Percentiles rank a stretch among this genome's conserved stretches.
Evolutionary conservation across 176 grass and related monocot species (phyloP).

Genomic region (Oryza glaberrima): DNA sequence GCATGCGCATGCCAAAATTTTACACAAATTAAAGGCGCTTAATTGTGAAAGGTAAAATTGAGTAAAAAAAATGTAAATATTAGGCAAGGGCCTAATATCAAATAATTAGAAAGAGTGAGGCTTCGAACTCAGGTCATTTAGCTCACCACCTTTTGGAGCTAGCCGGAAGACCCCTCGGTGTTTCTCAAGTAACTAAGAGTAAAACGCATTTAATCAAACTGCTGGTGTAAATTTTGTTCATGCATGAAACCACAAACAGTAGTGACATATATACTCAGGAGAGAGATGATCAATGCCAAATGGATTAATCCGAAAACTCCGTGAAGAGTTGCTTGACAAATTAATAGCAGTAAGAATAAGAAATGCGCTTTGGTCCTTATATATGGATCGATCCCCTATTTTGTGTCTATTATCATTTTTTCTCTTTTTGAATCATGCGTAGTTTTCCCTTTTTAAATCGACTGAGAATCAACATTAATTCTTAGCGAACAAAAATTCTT

Average conservation of each 20-base stretch:
- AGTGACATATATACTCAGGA: constrained; percentile 17
- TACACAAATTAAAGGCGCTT: constrained; percentile 12
- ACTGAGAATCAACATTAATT: background rate
- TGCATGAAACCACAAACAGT: background rate
- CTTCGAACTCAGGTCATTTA: too few species aligned
- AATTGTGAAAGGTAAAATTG: constrained; percentile 37
- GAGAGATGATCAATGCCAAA: constrained; percentile 30
- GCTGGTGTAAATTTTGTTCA: background rate
- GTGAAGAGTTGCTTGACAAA: constrained; percentile 32
- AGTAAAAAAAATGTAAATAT: background rate
- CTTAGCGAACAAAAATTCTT: background rate
- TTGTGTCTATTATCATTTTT: background rate
- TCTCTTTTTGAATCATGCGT: background rate
- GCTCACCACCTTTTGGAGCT: too few species aligned
- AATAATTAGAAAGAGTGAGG: too few species aligned
- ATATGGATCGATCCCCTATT: too few species aligned
- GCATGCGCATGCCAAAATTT: constrained; percentile 14
- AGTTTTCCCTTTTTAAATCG: constrained; percentile 10
- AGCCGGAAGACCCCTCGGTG: too few species aligned
- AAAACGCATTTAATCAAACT: background rate
- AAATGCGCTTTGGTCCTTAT: background rate
- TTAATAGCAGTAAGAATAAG: constrained; percentile 20
- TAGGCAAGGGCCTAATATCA: too few species aligned
- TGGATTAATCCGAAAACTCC: background rate
- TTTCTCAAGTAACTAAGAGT: background rate